Evolutionary conservation across 2,329 filamentous ascomycete species (phyloP).

Genomic region (Arthrobotrys sinensis): DNA sequence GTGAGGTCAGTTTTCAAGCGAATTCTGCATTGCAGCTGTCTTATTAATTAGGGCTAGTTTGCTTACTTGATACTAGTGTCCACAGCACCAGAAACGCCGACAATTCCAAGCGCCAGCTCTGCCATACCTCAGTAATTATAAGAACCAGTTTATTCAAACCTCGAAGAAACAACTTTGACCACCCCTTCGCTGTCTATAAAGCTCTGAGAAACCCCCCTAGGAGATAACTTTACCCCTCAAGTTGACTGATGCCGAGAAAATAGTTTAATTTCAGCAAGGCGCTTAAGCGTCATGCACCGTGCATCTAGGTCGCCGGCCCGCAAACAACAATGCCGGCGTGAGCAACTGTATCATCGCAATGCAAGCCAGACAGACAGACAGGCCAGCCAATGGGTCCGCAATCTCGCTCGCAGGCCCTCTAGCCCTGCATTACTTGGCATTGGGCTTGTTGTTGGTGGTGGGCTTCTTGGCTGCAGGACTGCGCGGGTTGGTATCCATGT

Average conservation of each 20-base stretch:
- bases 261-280: background rate
- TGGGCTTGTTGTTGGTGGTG: too few species aligned
- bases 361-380: too few species aligned
- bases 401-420: too few species aligned
- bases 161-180: background rate
- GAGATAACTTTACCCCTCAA: background rate
- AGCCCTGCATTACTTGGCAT: too few species aligned
- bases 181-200: background rate
- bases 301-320: too few species aligned
- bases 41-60: background rate
- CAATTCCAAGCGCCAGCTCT: conserved; percentile 20
- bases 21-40: conserved; percentile 1
- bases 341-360: too few species aligned
- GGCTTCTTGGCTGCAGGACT: too few species aligned
- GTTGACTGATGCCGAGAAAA: background rate
- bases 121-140: conserved; percentile 7
- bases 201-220: background rate
- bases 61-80: conserved; percentile 16
- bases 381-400: too few species aligned
- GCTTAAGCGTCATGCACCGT: conserved; percentile 9
- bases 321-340: too few species aligned
- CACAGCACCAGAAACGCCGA: conserved; percentile 16
- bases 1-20: conserved; percentile 4
- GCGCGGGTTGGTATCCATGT: background rate
- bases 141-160: background rate